Base-by-base conservation (phyloP, 2,329 filamentous ascomycete genomes). In the Beauveria scarabaeidicola region DNA sequence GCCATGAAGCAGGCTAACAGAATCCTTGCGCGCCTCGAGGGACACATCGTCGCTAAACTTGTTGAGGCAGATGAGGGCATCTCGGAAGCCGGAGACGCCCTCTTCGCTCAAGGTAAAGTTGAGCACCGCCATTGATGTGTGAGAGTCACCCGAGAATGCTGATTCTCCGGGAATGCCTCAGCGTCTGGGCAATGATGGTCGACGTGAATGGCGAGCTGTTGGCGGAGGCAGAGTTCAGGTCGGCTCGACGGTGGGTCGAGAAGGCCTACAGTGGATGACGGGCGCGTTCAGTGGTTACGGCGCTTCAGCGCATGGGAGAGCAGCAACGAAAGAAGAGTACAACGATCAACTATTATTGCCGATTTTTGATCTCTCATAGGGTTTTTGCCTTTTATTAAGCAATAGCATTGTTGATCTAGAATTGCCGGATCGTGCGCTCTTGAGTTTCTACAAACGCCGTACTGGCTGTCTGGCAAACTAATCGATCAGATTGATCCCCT, bases 21-120 rank as follows among this genome's bases (percentile, higher is more conserved):
- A 83, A 66, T 90, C 86, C 63, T 80, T 82, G 65, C 81, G 80
- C 38, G 87, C 87, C 71, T 92, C 89, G 44, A 93, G 78, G 27
- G 84, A 88, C 21, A 93, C 88, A 50, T 87, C 83, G 66, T 93
- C 89, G 70, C 86, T 89, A 75, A 93, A 92, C 72, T 90, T 91
- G 68, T 83, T 82, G 27, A 93, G 79, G 70, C 89, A 93, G 23
- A 84, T 78, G 60, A 93, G 80, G 25, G 85, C 81, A 71, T 92
- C 89, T 66, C 90, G 87, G 48, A 93, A 77, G 52, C 82, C 83
- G 7, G 79, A 78, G 47, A 90, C 84, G 36, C 86, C 86, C 65
- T 91, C 88, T 60, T 89, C 88, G 66, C 81, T 88, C 58, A 93
- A 76, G 0, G 87, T 88, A 69, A 92, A 91, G 62, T 80, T 86